These are phyloP conservation scores for Lactarius vividus DNA, from an alignment of 768 basidiomycete genomes.

Conservation along the genomic window DNA sequence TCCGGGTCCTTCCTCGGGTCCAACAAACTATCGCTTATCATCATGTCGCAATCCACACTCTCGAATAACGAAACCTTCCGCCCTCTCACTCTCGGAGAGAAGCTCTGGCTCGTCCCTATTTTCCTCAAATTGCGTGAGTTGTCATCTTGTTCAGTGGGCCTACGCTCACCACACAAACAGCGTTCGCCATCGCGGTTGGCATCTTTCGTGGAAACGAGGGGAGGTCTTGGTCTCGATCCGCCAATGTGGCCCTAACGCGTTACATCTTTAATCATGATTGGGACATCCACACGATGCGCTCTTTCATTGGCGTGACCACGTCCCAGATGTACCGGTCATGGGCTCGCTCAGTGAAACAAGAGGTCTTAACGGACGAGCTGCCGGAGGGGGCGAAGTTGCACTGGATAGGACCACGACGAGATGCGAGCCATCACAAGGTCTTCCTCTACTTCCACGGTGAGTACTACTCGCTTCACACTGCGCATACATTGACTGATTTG, in stretches of 20 bases:
- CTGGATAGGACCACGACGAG: conserved; percentile 17
- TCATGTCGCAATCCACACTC: not conserved
- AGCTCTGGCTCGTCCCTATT: not conserved
- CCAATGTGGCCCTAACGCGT: conserved; percentile 1
- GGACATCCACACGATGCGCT: not conserved
- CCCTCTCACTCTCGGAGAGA: conserved; percentile 10
- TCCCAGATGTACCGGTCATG: conserved; percentile 2
- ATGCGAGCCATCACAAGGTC: conserved; percentile 4
- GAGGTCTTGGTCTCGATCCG: conserved; percentile 12
- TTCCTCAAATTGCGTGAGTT: conserved; percentile 5
- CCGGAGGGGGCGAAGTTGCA: conserved; percentile 12
- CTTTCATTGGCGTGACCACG: conserved; percentile 9
- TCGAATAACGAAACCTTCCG: not conserved
- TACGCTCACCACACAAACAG: not conserved
- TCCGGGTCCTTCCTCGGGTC: not conserved
- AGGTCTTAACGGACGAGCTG: conserved; percentile 7
- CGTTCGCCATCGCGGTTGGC: conserved; percentile 13
- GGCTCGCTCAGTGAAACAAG: not conserved
- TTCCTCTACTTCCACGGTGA: conserved; percentile 13
- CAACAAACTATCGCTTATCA: not conserved
- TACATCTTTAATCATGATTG: not conserved
- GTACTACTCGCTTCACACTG: not conserved
- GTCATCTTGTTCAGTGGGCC: not conserved
- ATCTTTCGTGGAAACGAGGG: conserved; percentile 12
- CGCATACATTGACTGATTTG: not conserved